These are phyloP conservation scores for Hanseniaspora pseudoguilliermondii DNA, from an alignment of 805 yeast genomes.

Conservation along the genomic window DNA sequence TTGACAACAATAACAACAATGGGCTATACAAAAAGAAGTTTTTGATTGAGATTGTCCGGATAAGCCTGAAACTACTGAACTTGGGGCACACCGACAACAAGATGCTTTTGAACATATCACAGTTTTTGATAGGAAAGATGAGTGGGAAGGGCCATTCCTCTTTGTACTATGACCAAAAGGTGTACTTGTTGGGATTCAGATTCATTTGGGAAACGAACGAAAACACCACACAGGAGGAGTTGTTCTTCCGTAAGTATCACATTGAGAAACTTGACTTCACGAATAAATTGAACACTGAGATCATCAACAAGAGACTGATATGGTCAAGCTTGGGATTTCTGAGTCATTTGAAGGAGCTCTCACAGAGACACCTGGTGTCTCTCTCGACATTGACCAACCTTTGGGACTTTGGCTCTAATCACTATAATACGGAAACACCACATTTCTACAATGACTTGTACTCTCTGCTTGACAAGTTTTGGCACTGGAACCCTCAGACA, in stretches of 20 bases:
- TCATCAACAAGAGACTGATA: not conserved
- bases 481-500: slow-evolving; percentile 7
- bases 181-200: slow-evolving; percentile 66
- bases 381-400: not conserved
- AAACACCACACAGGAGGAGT: slow-evolving; percentile 32
- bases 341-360: not conserved
- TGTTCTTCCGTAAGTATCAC: slow-evolving; percentile 15
- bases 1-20: slow-evolving; percentile 41
- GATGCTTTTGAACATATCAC: slow-evolving; percentile 70
- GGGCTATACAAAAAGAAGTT: slow-evolving; percentile 68
- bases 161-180: slow-evolving; percentile 72
- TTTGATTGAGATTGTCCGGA: slow-evolving; percentile 56
- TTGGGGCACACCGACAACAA: slow-evolving; percentile 76
- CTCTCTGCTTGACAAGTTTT: slow-evolving; percentile 20
- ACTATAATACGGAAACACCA: not conserved
- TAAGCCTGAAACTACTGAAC: slow-evolving; percentile 64
- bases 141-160: slow-evolving; percentile 94
- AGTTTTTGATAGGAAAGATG: slow-evolving; percentile 70
- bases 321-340: slow-evolving; percentile 8
- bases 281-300: slow-evolving; percentile 5
- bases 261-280: slow-evolving; percentile 11
- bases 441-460: slow-evolving; percentile 23
- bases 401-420: not conserved
- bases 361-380: not conserved
- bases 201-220: slow-evolving; percentile 66